Conservation (phyloP, 2,329 filamentous ascomycete genomes). For the Neonectria neomacrospora region DNA sequence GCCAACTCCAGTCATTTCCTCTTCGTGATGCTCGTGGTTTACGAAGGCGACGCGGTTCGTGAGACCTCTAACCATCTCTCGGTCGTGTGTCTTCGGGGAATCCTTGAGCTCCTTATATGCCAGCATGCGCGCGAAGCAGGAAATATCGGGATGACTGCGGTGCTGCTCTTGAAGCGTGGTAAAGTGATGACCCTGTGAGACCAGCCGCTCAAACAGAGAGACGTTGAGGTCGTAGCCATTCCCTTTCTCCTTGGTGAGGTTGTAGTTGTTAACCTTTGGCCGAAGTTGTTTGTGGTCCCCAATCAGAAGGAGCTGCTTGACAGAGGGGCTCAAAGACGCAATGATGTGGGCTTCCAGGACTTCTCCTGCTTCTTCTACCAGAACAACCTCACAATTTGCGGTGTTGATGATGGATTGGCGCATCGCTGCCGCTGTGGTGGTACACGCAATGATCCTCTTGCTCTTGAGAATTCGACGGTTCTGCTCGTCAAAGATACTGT, state of each 20-base stretch:
- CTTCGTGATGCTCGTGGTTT: conserved; percentile 69
- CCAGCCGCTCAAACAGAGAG: conserved; percentile 76
- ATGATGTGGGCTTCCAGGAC: conserved; percentile 74
- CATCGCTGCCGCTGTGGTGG: conserved; percentile 76
- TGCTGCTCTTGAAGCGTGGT: conserved; percentile 70
- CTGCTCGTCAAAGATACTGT: conserved; percentile 56
- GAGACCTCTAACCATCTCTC: conserved; percentile 65
- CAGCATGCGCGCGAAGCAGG: conserved; percentile 63
- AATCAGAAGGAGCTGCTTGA: conserved; percentile 74
- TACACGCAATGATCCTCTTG: conserved; percentile 74
- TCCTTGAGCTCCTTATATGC: conserved; percentile 73
- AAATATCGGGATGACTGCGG: conserved; percentile 76
- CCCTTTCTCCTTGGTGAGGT: conserved; percentile 70
- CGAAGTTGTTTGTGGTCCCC: conserved; percentile 80
- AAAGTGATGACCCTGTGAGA: conserved; percentile 64
- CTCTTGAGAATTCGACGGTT: conserved; percentile 57
- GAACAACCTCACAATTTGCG: conserved; percentile 66
- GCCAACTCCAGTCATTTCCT: conserved; percentile 51
- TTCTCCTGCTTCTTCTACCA: conserved; percentile 80
- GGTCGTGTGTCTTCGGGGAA: conserved; percentile 58
- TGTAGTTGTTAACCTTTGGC: conserved; percentile 72
- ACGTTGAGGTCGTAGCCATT: conserved; percentile 74
- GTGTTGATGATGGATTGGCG: conserved; percentile 64
- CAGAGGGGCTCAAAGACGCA: conserved; percentile 64
- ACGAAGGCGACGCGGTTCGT: conserved; percentile 71